Conservation (phyloP, 805 yeast species). For the Ascoidea rubescens region DNA sequence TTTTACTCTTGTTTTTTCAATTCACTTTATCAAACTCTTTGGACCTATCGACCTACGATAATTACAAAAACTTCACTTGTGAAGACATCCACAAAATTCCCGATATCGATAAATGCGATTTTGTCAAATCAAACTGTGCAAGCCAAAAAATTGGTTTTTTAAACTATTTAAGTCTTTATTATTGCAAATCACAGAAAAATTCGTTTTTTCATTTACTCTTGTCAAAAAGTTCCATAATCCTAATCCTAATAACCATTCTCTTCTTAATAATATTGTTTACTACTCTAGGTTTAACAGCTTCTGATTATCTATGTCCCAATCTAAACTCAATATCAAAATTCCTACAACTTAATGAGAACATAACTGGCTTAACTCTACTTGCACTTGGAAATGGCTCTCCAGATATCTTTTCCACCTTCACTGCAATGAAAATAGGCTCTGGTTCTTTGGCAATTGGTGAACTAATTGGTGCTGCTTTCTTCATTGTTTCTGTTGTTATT, state of each 20-base stretch:
- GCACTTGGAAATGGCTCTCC: constrained; percentile 93
- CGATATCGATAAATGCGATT: constrained; percentile 22
- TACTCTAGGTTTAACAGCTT: constrained; percentile 65
- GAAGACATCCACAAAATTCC: constrained; percentile 2
- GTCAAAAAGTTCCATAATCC: not conserved
- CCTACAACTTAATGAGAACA: constrained; percentile 54
- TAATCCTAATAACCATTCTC: constrained; percentile 10
- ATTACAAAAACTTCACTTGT: too few species aligned
- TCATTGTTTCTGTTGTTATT: constrained; percentile 64
- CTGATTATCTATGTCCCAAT: constrained; percentile 73
- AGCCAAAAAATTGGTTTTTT: constrained; percentile 21
- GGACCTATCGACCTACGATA: too few species aligned
- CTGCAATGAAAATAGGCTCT: constrained; percentile 62
- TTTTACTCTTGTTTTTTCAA: too few species aligned
- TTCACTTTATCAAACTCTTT: too few species aligned
- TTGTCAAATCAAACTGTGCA: constrained; percentile 21
- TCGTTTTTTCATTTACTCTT: constrained; percentile 9
- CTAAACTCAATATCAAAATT: constrained; percentile 48
- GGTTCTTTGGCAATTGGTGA: constrained; percentile 79
- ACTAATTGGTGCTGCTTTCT: constrained; percentile 79
- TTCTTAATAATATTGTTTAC: constrained; percentile 34
- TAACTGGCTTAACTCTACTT: constrained; percentile 75
- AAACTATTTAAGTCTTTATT: constrained; percentile 21
- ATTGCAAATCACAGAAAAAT: constrained; percentile 15
- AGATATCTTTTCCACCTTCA: constrained; percentile 73